Evolutionary conservation across 2,329 filamentous ascomycete genomes (phyloP).

Genomic region (Aspergillus ochraceus): DNA sequence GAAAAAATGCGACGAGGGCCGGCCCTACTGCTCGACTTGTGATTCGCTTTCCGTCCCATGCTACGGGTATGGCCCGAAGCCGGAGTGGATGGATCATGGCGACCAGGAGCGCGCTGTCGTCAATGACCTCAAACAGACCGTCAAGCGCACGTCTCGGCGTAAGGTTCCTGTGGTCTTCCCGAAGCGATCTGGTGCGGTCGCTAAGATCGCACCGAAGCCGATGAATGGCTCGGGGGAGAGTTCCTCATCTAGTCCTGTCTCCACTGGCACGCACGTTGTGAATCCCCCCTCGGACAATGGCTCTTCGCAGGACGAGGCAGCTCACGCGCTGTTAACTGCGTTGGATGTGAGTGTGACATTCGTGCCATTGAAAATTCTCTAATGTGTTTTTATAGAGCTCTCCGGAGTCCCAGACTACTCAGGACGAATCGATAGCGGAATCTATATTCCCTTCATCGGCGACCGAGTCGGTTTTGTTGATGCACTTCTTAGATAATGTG

Average conservation of each 20-base stretch:
- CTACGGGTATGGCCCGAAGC: not conserved
- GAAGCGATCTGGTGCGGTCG: not conserved
- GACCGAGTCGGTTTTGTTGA: not conserved
- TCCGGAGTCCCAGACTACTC: not conserved
- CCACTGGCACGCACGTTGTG: too few relatives aligned
- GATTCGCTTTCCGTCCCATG: not conserved
- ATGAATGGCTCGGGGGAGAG: not conserved
- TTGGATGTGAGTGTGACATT: not conserved
- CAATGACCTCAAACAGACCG: not conserved
- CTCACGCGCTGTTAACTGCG: not conserved
- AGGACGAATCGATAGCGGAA: not conserved
- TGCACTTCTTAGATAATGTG: not conserved
- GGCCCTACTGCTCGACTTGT: not conserved
- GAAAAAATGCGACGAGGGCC: slow-evolving; percentile 1
- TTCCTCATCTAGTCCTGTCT: not conserved
- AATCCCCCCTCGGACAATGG: not conserved
- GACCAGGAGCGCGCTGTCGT: not conserved
- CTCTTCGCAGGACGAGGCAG: not conserved
- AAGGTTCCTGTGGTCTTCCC: not conserved
- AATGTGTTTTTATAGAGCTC: not conserved
- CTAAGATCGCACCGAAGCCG: not conserved
- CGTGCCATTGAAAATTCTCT: not conserved
- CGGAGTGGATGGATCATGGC: slow-evolving; percentile 1
- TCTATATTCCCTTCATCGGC: not conserved
- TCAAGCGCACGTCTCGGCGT: not conserved